Conservation (phyloP, 169 alveolate genomes). For the Besnoitia besnoiti region DNA sequence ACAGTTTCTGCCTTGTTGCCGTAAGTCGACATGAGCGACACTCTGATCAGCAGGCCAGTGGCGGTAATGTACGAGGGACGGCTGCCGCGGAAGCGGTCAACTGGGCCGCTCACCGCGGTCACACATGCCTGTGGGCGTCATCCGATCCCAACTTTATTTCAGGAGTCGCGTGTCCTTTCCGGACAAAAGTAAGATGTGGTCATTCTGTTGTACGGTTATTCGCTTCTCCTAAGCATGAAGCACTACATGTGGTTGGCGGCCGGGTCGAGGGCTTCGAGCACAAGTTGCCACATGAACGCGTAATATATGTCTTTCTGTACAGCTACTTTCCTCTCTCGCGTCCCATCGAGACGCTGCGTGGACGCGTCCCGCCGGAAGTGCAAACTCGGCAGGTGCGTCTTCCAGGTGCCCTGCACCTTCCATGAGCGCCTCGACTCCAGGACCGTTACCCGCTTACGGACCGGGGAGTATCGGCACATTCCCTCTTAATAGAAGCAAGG, state of each 20-base stretch:
- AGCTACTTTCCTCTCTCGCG: conserved; percentile 31
- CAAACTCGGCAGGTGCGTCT: background rate
- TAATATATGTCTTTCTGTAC: too few species aligned
- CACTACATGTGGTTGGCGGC: too few species aligned
- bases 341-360: conserved; percentile 8
- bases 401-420: background rate
- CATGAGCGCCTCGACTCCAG: background rate
- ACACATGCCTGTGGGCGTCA: too few species aligned
- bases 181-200: too few species aligned
- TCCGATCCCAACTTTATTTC: too few species aligned
- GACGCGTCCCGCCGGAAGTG: background rate
- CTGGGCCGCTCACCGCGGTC: background rate
- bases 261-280: too few species aligned
- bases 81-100: background rate
- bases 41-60: too few species aligned
- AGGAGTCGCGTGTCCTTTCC: too few species aligned
- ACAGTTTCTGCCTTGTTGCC: conserved; percentile 67
- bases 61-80: too few species aligned
- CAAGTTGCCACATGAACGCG: too few species aligned
- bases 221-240: too few species aligned
- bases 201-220: too few species aligned
- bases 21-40: conserved; percentile 21
- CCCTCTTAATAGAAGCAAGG: background rate
- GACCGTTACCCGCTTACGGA: conserved; percentile 6
- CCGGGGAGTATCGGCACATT: background rate